These are phyloP conservation scores for Didymella keratinophila DNA, from an alignment of 2,329 filamentous ascomycete genomes.

Conservation along the genomic window DNA sequence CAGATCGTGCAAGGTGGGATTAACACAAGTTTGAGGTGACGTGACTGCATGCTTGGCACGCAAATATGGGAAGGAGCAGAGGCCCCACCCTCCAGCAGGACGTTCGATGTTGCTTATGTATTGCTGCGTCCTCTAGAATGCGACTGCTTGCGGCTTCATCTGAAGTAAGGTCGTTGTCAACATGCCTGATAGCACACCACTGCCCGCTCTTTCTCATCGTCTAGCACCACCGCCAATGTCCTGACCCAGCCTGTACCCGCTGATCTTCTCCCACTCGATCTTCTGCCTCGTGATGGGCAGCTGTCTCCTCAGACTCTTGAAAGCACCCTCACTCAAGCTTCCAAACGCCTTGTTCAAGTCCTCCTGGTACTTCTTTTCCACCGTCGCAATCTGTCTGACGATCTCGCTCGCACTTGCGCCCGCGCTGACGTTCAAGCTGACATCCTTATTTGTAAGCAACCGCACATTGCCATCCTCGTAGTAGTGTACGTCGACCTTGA, in stretches of 20 bases:
- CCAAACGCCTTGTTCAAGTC: slow-evolving; percentile 92
- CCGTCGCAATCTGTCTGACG: slow-evolving; percentile 76
- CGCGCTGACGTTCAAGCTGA: slow-evolving; percentile 65
- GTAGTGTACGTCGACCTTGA: slow-evolving; percentile 98
- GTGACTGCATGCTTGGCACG: not conserved
- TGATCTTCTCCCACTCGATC: slow-evolving; percentile 99
- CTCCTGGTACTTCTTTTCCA: slow-evolving; percentile 94
- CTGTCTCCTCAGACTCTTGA: slow-evolving; percentile 91
- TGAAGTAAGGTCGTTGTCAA: not conserved
- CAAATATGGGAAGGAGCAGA: not conserved
- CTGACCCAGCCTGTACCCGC: slow-evolving; percentile 75
- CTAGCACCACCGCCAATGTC: slow-evolving; percentile 58
- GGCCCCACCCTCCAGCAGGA: not conserved
- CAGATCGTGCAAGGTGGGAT: too few species aligned
- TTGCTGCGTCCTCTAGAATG: not conserved
- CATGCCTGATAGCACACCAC: not conserved
- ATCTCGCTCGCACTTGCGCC: slow-evolving; percentile 72
- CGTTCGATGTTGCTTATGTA: not conserved
- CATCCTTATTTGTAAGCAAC: slow-evolving; percentile 83
- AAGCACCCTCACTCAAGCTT: slow-evolving; percentile 88
- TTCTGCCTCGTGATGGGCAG: slow-evolving; percentile 96
- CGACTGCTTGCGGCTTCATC: not conserved
- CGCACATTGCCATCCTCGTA: slow-evolving; percentile 99
- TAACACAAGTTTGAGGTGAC: not conserved
- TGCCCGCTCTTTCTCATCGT: slow-evolving; percentile 6